These are phyloP conservation scores for Russula brevipes DNA, from an alignment of 768 basidiomycete species.

Conservation along the genomic window DNA sequence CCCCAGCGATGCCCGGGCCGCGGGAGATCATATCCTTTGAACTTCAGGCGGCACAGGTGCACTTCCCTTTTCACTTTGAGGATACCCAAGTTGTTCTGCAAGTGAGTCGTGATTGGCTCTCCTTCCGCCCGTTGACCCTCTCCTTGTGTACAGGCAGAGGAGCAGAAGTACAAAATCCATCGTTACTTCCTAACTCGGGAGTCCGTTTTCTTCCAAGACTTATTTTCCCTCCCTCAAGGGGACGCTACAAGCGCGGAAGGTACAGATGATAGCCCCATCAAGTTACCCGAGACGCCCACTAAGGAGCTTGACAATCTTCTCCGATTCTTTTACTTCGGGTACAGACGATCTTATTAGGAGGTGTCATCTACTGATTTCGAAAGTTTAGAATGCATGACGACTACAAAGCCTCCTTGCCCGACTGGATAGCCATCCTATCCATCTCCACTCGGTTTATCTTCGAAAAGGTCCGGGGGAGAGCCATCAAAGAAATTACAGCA, in stretches of 20 bases:
- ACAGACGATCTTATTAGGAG: not conserved
- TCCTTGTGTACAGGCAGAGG: slow-evolving; percentile 17
- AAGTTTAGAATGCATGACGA: slow-evolving; percentile 19
- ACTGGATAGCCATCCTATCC: slow-evolving; percentile 25
- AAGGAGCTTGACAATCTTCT: slow-evolving; percentile 25
- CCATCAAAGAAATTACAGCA: slow-evolving; percentile 21
- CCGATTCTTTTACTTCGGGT: slow-evolving; percentile 26
- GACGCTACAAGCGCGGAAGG: slow-evolving; percentile 21
- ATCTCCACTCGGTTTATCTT: slow-evolving; percentile 22
- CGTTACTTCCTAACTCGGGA: slow-evolving; percentile 22
- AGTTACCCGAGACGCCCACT: slow-evolving; percentile 14
- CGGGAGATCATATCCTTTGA: no score
- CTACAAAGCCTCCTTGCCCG: not conserved
- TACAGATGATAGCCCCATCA: slow-evolving; percentile 24
- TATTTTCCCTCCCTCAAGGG: slow-evolving; percentile 25
- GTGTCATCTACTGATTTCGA: not conserved
- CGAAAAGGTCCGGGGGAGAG: slow-evolving; percentile 18
- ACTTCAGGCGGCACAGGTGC: no score
- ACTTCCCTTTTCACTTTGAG: slow-evolving; percentile 5
- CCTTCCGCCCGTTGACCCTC: not conserved
- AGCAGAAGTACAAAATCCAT: slow-evolving; percentile 26
- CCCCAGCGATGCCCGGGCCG: no score
- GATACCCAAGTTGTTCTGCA: slow-evolving; percentile 13
- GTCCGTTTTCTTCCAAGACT: slow-evolving; percentile 23
- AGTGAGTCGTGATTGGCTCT: not conserved